These are phyloP conservation scores for Trifolium dubium DNA, from an alignment of 306 rosid genomes.

Conservation along the genomic window DNA sequence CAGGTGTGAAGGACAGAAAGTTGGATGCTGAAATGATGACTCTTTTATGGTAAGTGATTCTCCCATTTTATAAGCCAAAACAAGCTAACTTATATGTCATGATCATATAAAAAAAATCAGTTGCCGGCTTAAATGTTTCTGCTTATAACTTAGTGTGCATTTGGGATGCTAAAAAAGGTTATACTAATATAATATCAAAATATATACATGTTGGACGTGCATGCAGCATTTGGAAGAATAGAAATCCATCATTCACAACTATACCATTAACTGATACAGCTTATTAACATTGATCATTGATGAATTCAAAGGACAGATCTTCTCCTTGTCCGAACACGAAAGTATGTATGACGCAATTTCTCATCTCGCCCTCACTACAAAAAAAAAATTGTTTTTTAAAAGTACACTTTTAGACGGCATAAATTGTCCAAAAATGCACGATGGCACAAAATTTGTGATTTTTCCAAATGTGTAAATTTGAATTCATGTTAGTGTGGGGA, in stretches of 20 bases:
- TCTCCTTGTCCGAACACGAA: slow-evolving; percentile 33
- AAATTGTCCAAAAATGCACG: no score
- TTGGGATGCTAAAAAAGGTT: slow-evolving; percentile 37
- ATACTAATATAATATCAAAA: background rate
- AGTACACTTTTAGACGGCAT: no score
- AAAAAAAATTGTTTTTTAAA: no score
- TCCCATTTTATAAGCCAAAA: slow-evolving; percentile 48
- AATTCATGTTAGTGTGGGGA: no score
- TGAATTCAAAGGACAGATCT: slow-evolving; percentile 13
- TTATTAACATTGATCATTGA: slow-evolving; percentile 6
- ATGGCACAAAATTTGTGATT: no score
- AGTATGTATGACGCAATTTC: background rate
- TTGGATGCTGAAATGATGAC: slow-evolving; percentile 32
- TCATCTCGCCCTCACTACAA: no score
- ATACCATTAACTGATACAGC: background rate
- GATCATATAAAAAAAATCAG: background rate
- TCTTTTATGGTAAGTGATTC: slow-evolving; percentile 18
- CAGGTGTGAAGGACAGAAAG: slow-evolving; percentile 11
- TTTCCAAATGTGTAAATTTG: no score
- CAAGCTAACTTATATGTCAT: slow-evolving; percentile 6
- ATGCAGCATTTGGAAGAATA: slow-evolving; percentile 38
- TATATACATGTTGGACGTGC: background rate
- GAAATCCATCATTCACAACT: background rate
- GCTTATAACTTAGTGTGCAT: slow-evolving; percentile 36
- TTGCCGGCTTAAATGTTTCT: slow-evolving; percentile 54